A percentile compares a stretch with the other conserved stretches of the same genome.
Conservation (phyloP, 176 grass and related monocot genomes). For the Musa troglodytarum region DNA sequence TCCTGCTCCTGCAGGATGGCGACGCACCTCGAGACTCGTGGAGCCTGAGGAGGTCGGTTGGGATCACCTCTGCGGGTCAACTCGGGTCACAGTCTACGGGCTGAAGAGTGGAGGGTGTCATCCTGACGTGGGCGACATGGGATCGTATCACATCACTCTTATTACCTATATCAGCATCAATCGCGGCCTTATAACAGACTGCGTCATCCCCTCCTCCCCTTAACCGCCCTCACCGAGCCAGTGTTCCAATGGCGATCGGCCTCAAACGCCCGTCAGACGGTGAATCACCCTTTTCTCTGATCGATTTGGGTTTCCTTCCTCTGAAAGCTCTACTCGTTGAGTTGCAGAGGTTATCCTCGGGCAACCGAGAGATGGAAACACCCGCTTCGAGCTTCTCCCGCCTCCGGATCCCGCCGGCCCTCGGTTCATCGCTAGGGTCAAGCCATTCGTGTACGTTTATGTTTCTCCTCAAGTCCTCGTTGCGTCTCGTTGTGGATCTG, state of each 20-base stretch:
- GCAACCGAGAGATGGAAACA: slow-evolving; percentile 65
- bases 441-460: slow-evolving; percentile 36
- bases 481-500: neutral
- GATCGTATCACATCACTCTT: too few relatives aligned
- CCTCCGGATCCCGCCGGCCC: slow-evolving; percentile 19
- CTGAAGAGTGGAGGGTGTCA: too few relatives aligned
- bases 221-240: too few relatives aligned
- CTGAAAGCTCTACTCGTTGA: neutral
- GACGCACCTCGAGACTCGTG: too few relatives aligned
- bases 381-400: slow-evolving; percentile 56
- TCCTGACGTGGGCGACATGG: too few relatives aligned
- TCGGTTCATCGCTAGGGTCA: slow-evolving; percentile 51
- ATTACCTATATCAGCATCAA: too few relatives aligned
- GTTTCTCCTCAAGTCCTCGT: neutral
- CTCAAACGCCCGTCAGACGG: neutral
- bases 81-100: too few relatives aligned
- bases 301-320: neutral
- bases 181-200: too few relatives aligned
- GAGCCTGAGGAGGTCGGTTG: too few relatives aligned
- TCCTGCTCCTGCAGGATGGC: too few relatives aligned
- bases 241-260: neutral
- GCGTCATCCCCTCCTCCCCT: too few relatives aligned
- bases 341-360: slow-evolving; percentile 46
- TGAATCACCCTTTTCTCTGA: neutral
- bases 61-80: too few relatives aligned